phyloP scores from a whole-genome alignment of 306 rosid genomes.

The Casuarina glauca region DNA sequence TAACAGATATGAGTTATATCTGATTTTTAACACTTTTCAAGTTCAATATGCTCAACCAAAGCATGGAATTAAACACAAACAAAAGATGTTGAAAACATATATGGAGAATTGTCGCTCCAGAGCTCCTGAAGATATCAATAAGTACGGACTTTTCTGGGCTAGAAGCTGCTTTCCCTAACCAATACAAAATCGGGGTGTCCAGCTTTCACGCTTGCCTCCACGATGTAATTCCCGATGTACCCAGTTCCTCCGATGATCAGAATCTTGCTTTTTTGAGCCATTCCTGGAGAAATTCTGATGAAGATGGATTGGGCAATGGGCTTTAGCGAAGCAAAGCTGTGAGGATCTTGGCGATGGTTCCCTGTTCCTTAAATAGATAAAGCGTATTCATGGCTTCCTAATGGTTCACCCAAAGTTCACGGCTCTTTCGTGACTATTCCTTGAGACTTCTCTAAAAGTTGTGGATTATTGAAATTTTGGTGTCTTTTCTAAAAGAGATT shows the following conservation, averaged over 20 bases:
- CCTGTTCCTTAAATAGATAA: no score
- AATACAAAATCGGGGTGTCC: constrained; percentile 42
- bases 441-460: no score
- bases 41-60: neutral
- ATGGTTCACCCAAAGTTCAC: no score
- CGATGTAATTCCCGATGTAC: constrained; percentile 38
- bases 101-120: constrained; percentile 29
- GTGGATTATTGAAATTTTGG: no score
- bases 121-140: constrained; percentile 26
- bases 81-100: neutral
- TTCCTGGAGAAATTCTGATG: neutral
- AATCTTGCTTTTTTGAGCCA: constrained; percentile 42
- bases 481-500: no score
- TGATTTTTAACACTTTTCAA: neutral
- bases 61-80: neutral
- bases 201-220: constrained; percentile 38
- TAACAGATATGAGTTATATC: no score
- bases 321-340: neutral
- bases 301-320: neutral
- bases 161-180: constrained; percentile 29
- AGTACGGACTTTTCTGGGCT: constrained; percentile 42
- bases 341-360: no score
- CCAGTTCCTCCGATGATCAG: constrained; percentile 41
- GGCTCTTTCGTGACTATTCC: no score
- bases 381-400: no score